Conservation (phyloP, 495 filamentous ascomycete genomes). For the Clavariopsis aquatica region DNA sequence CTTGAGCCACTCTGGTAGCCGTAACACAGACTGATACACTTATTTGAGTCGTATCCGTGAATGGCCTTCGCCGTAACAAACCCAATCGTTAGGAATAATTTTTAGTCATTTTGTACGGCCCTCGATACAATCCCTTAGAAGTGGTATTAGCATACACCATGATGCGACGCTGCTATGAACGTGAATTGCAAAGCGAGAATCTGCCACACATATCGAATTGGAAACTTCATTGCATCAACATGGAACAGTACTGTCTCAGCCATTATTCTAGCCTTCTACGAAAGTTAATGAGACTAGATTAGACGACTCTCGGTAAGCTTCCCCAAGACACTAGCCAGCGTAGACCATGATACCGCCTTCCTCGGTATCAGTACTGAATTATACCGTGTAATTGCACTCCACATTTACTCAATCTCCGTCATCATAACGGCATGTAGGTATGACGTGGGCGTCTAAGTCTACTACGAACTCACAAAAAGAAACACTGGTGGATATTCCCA, state of each 20-base stretch:
- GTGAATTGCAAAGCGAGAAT: not conserved
- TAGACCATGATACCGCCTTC: not conserved
- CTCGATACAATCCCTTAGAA: not conserved
- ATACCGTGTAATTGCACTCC: no score
- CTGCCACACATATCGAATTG: constrained; percentile 19
- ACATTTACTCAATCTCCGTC: no score
- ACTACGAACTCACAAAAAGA: not conserved
- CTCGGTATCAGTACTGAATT: no score
- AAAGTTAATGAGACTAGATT: constrained; percentile 16
- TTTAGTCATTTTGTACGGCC: not conserved
- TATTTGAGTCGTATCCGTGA: no score
- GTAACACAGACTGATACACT: no score
- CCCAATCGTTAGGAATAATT: not conserved
- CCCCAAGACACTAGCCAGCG: not conserved
- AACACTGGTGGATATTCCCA: not conserved
- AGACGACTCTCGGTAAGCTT: not conserved
- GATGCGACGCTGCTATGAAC: not conserved
- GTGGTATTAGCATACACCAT: not conserved
- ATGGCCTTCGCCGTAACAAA: no score
- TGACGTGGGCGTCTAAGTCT: constrained; percentile 17
- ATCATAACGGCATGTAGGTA: constrained; percentile 2
- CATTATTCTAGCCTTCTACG: not conserved
- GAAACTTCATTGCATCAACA: not conserved
- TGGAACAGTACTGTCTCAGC: constrained; percentile 13
- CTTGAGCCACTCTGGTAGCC: no score